phyloP scores from a whole-genome alignment of 106 monocot species.

The Alisma plantagoaquatica region DNA sequence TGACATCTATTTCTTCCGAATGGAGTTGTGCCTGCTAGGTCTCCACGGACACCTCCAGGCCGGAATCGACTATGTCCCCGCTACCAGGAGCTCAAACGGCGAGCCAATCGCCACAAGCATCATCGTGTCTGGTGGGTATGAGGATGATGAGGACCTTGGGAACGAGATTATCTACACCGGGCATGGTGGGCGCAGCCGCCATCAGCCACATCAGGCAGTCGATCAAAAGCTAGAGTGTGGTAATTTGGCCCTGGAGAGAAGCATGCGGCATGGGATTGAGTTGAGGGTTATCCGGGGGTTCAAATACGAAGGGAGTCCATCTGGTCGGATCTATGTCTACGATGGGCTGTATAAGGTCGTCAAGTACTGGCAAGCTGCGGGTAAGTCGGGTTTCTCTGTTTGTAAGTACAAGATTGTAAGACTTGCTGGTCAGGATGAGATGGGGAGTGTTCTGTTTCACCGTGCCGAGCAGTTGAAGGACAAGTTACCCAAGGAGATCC shows the following conservation, averaged over 20 bases:
- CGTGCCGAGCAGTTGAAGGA: slow-evolving; percentile 43
- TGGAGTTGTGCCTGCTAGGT: slow-evolving; percentile 86
- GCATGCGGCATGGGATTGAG: slow-evolving; percentile 25
- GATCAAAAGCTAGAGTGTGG: slow-evolving; percentile 17
- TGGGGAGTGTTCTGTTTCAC: slow-evolving; percentile 17
- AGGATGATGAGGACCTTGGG: slow-evolving; percentile 30
- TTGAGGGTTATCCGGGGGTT: slow-evolving; percentile 25
- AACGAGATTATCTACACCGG: slow-evolving; percentile 30
- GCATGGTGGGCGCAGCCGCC: slow-evolving; percentile 19
- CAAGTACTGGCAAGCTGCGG: slow-evolving; percentile 15
- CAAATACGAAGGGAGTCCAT: slow-evolving; percentile 18
- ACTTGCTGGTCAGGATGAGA: slow-evolving; percentile 16
- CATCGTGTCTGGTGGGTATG: slow-evolving; percentile 33
- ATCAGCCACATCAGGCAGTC: not conserved
- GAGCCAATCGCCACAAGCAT: slow-evolving; percentile 42
- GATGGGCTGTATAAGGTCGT: slow-evolving; percentile 27
- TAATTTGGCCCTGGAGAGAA: slow-evolving; percentile 29
- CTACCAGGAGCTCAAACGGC: slow-evolving; percentile 1
- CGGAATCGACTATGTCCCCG: slow-evolving; percentile 32
- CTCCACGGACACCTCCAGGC: slow-evolving; percentile 94
- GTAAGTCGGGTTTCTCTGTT: slow-evolving; percentile 28
- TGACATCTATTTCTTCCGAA: slow-evolving; percentile 81
- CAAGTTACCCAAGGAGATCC: slow-evolving; percentile 37
- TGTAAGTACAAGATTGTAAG: slow-evolving; percentile 29
- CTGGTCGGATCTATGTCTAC: slow-evolving; percentile 23